Base-by-base conservation (phyloP, 345 rosid genomes). In the Eutrema heterophyllum region DNA sequence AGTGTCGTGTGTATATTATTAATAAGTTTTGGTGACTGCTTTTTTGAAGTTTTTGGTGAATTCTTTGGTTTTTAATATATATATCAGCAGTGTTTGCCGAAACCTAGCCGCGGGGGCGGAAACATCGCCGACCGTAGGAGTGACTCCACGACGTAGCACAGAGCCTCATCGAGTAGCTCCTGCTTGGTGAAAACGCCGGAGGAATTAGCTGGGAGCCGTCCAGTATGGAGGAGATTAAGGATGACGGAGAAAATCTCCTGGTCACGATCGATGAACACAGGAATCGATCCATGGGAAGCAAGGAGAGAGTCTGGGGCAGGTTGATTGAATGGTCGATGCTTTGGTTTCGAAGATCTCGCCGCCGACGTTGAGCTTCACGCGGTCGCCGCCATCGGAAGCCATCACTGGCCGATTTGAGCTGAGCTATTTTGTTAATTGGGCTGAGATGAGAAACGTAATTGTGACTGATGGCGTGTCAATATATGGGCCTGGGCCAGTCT, bases 191-290 rank as follows among this genome's bases (percentile, higher is more conserved):
- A 91, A 43, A 76, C 74, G 35, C 54, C 40, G 66, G 87, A 83
- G 41, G 24, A 64, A 33, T 85, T 75, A 56, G 98, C 84, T 11
- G 95, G 96, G 30, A 91, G 86, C 41, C 84, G 83, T 50, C 79
- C 77, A 21, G 96, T 81, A 12, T 97, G 95, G 75, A 94, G 90
- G 41, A 94, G 87, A 45, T 84, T 84, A 67, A 94, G 95, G 48
- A 94, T 82, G 49, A 82, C 88, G 33, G 98, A 83, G 88, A 94
- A 94, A 33, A 95, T 80, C 52, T 92, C 93, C 9, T 97, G 97
- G 69, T 95, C 99, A 3, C 99, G 97, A 79, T 95, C 99, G 48
- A 92, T 85, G 81, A 94, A 94, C 35, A 92, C 77, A 0, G 97
- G 89, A 12, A 15, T 35, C 9, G 79, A 77, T 16, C 79, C 85